Conservation (phyloP, 352 stramenopile genomes). For the Peronospora belbahrii region DNA sequence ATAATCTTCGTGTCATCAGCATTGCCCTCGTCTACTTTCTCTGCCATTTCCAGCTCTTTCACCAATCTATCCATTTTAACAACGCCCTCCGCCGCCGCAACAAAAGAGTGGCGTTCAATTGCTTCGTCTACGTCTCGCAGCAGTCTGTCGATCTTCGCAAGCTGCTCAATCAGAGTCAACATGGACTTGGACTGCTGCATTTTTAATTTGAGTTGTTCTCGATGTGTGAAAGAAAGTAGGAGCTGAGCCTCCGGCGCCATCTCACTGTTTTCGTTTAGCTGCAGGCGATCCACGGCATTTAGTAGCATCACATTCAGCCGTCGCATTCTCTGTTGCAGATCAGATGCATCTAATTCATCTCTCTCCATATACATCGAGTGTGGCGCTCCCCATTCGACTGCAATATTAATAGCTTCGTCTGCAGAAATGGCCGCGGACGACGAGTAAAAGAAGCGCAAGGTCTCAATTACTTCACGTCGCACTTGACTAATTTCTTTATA, state of each 20-base stretch:
- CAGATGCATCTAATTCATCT: conserved; percentile 18
- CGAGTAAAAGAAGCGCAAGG: conserved; percentile 62
- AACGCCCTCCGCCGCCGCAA: conserved; percentile 35
- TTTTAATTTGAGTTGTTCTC: conserved; percentile 49
- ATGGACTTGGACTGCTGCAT: conserved; percentile 56
- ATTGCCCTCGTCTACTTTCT: conserved; percentile 4
- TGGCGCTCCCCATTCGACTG: conserved; percentile 36
- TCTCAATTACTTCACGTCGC: conserved; percentile 42
- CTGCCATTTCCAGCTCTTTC: conserved; percentile 12
- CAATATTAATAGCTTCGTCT: conserved; percentile 55
- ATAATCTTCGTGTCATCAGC: conserved; percentile 26
- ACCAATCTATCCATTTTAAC: conserved; percentile 35
- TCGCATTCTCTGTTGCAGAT: conserved; percentile 44
- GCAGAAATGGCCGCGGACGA: conserved; percentile 41
- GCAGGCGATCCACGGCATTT: conserved; percentile 42
- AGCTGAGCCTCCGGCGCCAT: conserved; percentile 34
- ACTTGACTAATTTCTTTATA: conserved; percentile 54
- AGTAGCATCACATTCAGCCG: conserved; percentile 37
- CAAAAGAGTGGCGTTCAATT: conserved; percentile 37
- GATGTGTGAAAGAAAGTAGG: conserved; percentile 47
- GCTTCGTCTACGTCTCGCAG: conserved; percentile 40
- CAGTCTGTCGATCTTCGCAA: conserved; percentile 50
- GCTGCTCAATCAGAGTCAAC: conserved; percentile 57
- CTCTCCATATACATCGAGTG: conserved; percentile 6
- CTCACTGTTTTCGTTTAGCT: conserved; percentile 27